A percentile compares a stretch with the other conserved stretches of the same genome.
These are phyloP conservation scores for Neofusicoccum umdonicola DNA, from an alignment of 2,329 filamentous ascomycete species.

Conservation along the genomic window DNA sequence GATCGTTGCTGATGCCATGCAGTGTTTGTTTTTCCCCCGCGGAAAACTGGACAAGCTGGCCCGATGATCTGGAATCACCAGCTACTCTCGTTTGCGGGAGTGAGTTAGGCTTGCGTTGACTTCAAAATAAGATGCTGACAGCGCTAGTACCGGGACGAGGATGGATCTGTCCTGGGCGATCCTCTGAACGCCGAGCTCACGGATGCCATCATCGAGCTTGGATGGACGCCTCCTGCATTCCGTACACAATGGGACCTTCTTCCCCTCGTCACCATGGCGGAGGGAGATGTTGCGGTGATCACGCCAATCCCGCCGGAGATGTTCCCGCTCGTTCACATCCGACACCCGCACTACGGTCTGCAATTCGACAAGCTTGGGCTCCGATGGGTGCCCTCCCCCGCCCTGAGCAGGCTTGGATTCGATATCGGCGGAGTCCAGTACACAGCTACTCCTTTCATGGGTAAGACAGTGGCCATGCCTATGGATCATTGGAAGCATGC, in stretches of 20 bases:
- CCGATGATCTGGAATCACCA: slow-evolving; percentile 31
- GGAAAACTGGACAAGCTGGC: slow-evolving; percentile 20
- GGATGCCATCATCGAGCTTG: slow-evolving; percentile 27
- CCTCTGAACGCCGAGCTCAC: slow-evolving; percentile 26
- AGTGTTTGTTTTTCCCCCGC: slow-evolving; percentile 29
- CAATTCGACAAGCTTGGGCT: slow-evolving; percentile 28
- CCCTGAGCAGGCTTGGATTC: slow-evolving; percentile 28
- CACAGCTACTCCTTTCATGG: slow-evolving; percentile 28
- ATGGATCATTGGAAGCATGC: neutral
- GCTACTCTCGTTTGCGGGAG: slow-evolving; percentile 27
- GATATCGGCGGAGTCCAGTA: slow-evolving; percentile 30
- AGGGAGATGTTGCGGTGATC: slow-evolving; percentile 25
- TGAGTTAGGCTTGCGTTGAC: neutral
- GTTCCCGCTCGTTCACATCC: slow-evolving; percentile 23
- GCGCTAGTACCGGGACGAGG: slow-evolving; percentile 21
- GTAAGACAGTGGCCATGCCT: neutral
- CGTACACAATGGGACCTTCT: slow-evolving; percentile 28
- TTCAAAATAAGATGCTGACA: neutral
- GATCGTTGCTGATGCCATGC: neutral
- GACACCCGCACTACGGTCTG: slow-evolving; percentile 23
- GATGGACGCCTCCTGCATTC: slow-evolving; percentile 26
- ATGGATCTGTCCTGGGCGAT: slow-evolving; percentile 27
- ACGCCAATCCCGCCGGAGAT: slow-evolving; percentile 22
- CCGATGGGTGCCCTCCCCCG: slow-evolving; percentile 28
- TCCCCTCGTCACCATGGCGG: slow-evolving; percentile 29